Base-by-base conservation (phyloP, 2,329 filamentous ascomycete species). In the Aureobasidium sp. region DNA sequence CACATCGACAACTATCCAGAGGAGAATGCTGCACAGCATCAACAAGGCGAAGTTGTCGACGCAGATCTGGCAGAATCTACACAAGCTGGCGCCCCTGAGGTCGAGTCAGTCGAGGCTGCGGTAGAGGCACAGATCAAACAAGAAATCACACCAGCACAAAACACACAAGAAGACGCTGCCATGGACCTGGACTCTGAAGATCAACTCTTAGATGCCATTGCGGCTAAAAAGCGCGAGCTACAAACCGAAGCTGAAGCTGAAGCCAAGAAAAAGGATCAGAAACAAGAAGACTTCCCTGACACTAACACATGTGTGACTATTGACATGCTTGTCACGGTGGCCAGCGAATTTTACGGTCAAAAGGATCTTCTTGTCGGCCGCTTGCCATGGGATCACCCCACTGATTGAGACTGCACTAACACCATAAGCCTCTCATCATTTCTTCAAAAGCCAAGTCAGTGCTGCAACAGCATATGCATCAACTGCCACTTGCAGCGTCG, bases 341-440 rank as follows among this genome's bases (percentile, higher is more conserved):
- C 92, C 55, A 95, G 94, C 72, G 94, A 97, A 79, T 89, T 93
- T 70, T 98, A 95, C 79, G 94, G 95, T 1, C 95, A 98, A 79
- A 86, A 91, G 69, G 95, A 98, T 78, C 79, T 98, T 68, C 85
- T 98, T 56, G 89, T 64, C 5, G 60, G 60, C 23, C 92, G 72
- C 92, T 91, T 69, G 25, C 55, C 70, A 48, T 78, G 60, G 60
- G 60, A 64, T 8, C 36, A 54, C 16, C 38, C 60, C 6, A 36
- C 18, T 25, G 40, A 36, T 10, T 64, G 50, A 64, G 25, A 38
- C 4, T 10, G 18, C 8, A 42, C 31, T 47, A 56, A 47, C 43
- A n/a, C 5, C 9, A 47, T 23, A 55, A 58, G 20, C 27, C n/a
- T n/a, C n/a, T 33, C 36, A 47, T 64, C 31, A 51, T 59, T 65